Evolutionary conservation across 768 basidiomycete genomes (phyloP), one percentile per base, ranked within the genome.

Genomic region (Mycena galericulata): DNA sequence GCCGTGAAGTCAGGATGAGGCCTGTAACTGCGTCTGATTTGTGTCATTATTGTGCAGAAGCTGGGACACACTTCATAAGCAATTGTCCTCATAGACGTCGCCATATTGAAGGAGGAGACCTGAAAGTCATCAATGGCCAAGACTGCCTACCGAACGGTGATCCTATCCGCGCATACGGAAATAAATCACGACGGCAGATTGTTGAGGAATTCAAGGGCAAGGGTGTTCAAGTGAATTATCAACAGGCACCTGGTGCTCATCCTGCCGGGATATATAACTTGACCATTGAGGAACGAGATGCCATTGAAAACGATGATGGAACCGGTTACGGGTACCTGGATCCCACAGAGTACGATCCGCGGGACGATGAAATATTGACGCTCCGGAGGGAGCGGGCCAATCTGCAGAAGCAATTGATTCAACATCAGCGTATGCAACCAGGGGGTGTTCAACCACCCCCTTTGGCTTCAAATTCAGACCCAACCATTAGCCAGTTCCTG

Each of bases 371-470:
- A n/a, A 62, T 62, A 1, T 34, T 14, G 7, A 41, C 49, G 2
- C 32, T 50, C 0, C 7, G 24, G 24, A 47, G 36, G 7, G 50
- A 50, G 17, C 47, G 50, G 24, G 34, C 61, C 5, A 47, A 47
- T 17, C n/a, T 62, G 24, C 9, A 12, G 14, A 12, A 27, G 10
- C 36, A 53, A 20, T 24, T 53, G 36, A 38, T 40, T 14, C 61
- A 62, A 53, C 51, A 36, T 32, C 36, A 53, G 47, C 46, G n/a
- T 8, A 18, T 20, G 0, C 49, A 50, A 24, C 2, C 2, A 12
- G 2, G 51, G 49, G 49, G 36, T 62, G 49, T 53, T 62, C 61
- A 50, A 50, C 49, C 61, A 53, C 61, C 47, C 50, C 36, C 15
- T 24, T 1, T 18, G 32, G 14, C 22, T 14, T n/a, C 45, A 53